A percentile compares a stretch with the other conserved stretches of the same genome.
Evolutionary conservation across 2,329 filamentous ascomycete genomes (phyloP).

Genomic region (Tolypocladium ophioglossoides): DNA sequence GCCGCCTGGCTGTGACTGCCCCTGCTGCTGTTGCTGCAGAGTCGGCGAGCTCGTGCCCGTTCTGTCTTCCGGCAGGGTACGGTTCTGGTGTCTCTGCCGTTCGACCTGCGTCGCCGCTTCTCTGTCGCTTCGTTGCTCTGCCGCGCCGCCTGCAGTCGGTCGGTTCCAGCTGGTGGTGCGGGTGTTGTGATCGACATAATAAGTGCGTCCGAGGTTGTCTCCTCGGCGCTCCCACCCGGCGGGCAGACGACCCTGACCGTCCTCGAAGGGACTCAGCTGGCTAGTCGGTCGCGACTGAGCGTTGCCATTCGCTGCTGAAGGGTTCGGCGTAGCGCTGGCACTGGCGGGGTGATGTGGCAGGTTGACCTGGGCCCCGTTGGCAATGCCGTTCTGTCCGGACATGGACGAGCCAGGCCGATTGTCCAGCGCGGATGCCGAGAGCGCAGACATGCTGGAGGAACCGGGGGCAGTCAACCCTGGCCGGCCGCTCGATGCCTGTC

Average conservation of each 20-base stretch:
- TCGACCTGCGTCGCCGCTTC: conserved; percentile 91
- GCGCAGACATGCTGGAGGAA: conserved; percentile 31
- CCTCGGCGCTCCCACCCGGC: conserved; percentile 93
- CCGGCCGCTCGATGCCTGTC: conserved; percentile 31
- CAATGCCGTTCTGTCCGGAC: conserved; percentile 36
- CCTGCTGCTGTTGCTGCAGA: conserved; percentile 44
- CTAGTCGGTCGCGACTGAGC: conserved; percentile 21
- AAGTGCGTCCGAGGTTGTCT: conserved; percentile 88
- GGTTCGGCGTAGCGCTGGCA: conserved; percentile 25
- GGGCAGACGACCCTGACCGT: conserved; percentile 85
- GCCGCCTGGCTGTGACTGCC: conserved; percentile 30
- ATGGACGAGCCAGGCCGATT: conserved; percentile 43
- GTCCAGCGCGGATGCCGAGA: conserved; percentile 31
- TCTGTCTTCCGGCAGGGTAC: conserved; percentile 89
- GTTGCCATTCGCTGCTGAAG: conserved; percentile 17
- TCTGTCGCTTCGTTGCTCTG: conserved; percentile 60
- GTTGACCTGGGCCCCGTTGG: conserved; percentile 27
- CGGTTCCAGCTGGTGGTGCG: conserved; percentile 94
- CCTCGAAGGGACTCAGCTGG: conserved; percentile 82
- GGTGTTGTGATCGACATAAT: conserved; percentile 97
- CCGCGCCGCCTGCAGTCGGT: conserved; percentile 68
- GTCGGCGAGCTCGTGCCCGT: conserved; percentile 90
- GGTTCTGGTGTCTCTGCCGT: conserved; percentile 85
- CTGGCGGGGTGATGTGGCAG: conserved; percentile 38
- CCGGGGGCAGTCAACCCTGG: conserved; percentile 33